Conservation (phyloP, 805 yeast species). For the Yarrowia sp. region DNA sequence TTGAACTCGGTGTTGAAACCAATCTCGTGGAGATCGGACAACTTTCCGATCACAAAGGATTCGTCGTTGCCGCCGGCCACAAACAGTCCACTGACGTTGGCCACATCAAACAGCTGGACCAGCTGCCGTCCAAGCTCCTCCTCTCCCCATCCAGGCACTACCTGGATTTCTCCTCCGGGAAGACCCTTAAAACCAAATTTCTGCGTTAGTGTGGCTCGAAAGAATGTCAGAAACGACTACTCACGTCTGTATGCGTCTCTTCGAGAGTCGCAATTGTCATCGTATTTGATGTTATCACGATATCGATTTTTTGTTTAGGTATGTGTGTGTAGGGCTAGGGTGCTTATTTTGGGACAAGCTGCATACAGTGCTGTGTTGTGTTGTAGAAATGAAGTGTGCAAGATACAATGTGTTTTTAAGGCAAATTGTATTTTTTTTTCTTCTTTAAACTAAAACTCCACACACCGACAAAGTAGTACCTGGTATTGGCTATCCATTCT, state of each 20-base stretch:
- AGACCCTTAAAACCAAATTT: conserved; percentile 31
- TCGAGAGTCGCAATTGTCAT: conserved; percentile 21
- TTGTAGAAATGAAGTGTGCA: too few species aligned
- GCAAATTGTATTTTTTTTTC: too few species aligned
- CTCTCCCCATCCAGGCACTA: conserved; percentile 18
- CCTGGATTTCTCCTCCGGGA: background rate
- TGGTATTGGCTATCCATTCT: too few species aligned
- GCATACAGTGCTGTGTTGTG: too few species aligned
- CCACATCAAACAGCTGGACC: conserved; percentile 32
- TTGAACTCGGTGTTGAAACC: conserved; percentile 4
- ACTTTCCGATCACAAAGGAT: conserved; percentile 30
- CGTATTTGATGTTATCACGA: background rate
- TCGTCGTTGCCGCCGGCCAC: conserved; percentile 30
- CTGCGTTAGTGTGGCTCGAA: conserved; percentile 22
- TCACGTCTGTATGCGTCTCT: conserved; percentile 28
- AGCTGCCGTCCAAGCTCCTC: background rate
- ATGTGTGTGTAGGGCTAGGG: conserved; percentile 8
- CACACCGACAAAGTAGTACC: too few species aligned
- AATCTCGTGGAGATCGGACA: conserved; percentile 29
- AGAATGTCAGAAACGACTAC: background rate
- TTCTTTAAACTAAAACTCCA: too few species aligned
- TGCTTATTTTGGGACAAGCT: background rate
- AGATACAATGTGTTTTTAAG: too few species aligned
- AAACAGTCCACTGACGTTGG: conserved; percentile 31
- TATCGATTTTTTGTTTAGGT: conserved; percentile 14